Evolutionary conservation across 2,329 filamentous ascomycete species (phyloP).

Genomic region (Sporothrix pallida): DNA sequence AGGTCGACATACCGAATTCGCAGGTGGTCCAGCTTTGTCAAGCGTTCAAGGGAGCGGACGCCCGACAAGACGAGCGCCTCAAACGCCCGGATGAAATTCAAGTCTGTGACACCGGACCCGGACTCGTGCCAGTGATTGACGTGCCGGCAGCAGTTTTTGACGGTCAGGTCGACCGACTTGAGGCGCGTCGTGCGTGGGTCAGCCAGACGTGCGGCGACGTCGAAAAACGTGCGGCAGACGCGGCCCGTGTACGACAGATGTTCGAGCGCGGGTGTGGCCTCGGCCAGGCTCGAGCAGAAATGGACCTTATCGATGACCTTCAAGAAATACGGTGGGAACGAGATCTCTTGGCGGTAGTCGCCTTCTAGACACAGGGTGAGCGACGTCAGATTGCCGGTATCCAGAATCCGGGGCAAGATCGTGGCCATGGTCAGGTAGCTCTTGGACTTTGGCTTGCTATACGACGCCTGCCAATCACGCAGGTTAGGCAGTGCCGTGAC

Average conservation of each 20-base stretch:
- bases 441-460: slow-evolving; percentile 75
- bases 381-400: slow-evolving; percentile 57
- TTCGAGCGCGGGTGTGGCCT: slow-evolving; percentile 65
- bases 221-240: slow-evolving; percentile 72
- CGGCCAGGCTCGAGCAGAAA: slow-evolving; percentile 68
- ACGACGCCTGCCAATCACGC: slow-evolving; percentile 66
- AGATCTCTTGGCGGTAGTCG: slow-evolving; percentile 69
- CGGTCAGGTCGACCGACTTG: slow-evolving; percentile 71
- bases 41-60: slow-evolving; percentile 63
- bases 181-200: slow-evolving; percentile 59
- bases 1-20: slow-evolving; percentile 78
- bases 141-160: slow-evolving; percentile 74
- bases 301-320: slow-evolving; percentile 66
- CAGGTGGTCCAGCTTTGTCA: slow-evolving; percentile 66
- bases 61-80: slow-evolving; percentile 70
- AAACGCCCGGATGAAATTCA: slow-evolving; percentile 73
- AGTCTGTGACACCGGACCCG: slow-evolving; percentile 72
- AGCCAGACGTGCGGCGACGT: slow-evolving; percentile 57
- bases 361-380: slow-evolving; percentile 73
- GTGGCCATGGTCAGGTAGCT: slow-evolving; percentile 72
- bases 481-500: slow-evolving; percentile 68
- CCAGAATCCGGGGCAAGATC: slow-evolving; percentile 64
- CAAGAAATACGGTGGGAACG: slow-evolving; percentile 64
- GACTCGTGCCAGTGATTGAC: slow-evolving; percentile 63
- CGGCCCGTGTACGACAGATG: slow-evolving; percentile 75